Conservation (phyloP, 2,329 filamentous ascomycete genomes). For the Monosporascus ibericus region DNA sequence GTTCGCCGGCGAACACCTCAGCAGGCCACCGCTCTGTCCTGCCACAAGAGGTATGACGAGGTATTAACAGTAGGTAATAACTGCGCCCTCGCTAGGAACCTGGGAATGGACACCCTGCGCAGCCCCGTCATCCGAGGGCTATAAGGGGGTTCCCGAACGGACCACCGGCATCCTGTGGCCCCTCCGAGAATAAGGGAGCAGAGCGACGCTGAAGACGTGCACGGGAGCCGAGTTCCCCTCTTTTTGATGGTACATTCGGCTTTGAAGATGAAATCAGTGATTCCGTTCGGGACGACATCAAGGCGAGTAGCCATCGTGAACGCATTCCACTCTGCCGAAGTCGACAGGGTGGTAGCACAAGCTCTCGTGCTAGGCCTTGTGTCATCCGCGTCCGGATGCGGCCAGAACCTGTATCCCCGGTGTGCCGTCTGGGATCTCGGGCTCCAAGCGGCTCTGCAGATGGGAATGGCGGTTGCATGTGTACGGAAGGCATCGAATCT, state of each 20-base stretch:
- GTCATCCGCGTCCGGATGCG: too few relatives aligned
- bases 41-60: constrained; percentile 14
- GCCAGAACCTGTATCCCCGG: too few relatives aligned
- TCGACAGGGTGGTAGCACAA: constrained; percentile 2
- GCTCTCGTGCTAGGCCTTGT: too few relatives aligned
- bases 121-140: constrained; percentile 8
- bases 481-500: too few relatives aligned
- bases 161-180: constrained; percentile 10
- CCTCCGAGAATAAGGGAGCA: neutral
- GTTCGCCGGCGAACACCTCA: constrained; percentile 8
- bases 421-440: too few relatives aligned
- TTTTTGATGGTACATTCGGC: constrained; percentile 2
- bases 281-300: neutral
- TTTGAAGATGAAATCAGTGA: neutral
- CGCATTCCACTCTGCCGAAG: constrained; percentile 13
- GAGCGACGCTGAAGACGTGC: neutral
- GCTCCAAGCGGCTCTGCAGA: too few relatives aligned
- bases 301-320: constrained; percentile 12
- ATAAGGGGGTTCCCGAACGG: constrained; percentile 10
- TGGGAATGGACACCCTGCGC: constrained; percentile 2
- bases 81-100: constrained; percentile 3
- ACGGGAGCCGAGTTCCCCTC: constrained; percentile 3
- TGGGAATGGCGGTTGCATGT: too few relatives aligned
- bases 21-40: constrained; percentile 6
- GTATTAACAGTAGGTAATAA: constrained; percentile 12